These are phyloP conservation scores for Syncephalastrum sp. DNA, from an alignment of 371 early-diverging fungal genomes.

Conservation along the genomic window DNA sequence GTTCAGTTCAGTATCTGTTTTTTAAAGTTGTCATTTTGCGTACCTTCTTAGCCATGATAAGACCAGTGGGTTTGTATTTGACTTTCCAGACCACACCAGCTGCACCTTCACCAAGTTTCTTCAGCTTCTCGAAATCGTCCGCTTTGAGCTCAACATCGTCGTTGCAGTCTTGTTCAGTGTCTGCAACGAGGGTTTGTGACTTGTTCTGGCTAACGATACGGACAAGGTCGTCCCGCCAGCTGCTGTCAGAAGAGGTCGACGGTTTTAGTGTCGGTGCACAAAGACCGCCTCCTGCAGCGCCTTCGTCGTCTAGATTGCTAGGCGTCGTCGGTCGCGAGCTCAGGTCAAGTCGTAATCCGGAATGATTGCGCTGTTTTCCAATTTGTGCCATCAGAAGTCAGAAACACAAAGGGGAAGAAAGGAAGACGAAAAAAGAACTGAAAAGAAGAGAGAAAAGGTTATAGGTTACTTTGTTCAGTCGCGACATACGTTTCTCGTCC, in stretches of 20 bases:
- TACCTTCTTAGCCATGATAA: slow-evolving; percentile 93
- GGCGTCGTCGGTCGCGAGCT: slow-evolving; percentile 22
- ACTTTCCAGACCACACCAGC: slow-evolving; percentile 92
- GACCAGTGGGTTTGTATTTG: slow-evolving; percentile 70
- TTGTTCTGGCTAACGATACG: slow-evolving; percentile 33
- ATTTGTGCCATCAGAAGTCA: slow-evolving; percentile 23
- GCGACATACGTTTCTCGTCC: no score
- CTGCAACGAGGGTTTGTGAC: slow-evolving; percentile 13
- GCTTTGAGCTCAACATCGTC: slow-evolving; percentile 33
- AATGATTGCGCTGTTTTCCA: slow-evolving; percentile 29
- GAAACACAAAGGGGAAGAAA: neutral
- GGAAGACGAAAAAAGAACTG: slow-evolving; percentile 16
- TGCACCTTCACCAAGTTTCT: slow-evolving; percentile 89
- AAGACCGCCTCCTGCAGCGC: slow-evolving; percentile 9
- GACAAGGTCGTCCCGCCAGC: slow-evolving; percentile 35
- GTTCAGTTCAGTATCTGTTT: slow-evolving; percentile 31
- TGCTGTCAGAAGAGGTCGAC: slow-evolving; percentile 17
- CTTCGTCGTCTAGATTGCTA: slow-evolving; percentile 19
- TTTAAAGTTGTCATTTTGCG: slow-evolving; percentile 81
- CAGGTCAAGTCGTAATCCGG: slow-evolving; percentile 32
- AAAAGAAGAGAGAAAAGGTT: slow-evolving; percentile 16
- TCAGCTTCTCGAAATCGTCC: slow-evolving; percentile 61
- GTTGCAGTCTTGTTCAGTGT: slow-evolving; percentile 2
- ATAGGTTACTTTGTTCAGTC: no score
- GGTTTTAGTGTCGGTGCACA: slow-evolving; percentile 13